phyloP scores from a whole-genome alignment of 2,329 filamentous ascomycete species.

The Neopestalotiopsis sp. region DNA sequence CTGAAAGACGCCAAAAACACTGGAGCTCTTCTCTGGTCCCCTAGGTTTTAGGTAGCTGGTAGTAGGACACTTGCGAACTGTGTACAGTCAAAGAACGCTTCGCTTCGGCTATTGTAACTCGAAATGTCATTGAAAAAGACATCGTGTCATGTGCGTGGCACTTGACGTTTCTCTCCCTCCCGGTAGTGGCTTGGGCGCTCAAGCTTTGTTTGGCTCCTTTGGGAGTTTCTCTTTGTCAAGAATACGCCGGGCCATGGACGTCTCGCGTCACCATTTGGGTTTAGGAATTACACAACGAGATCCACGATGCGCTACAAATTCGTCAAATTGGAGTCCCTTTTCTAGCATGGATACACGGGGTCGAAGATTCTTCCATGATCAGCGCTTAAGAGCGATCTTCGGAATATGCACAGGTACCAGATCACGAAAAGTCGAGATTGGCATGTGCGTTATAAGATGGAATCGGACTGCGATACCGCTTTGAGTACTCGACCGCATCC shows the following conservation, averaged over 20 bases:
- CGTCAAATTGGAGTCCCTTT: not conserved
- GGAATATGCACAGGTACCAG: not conserved
- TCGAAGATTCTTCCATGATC: not conserved
- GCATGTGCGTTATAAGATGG: not conserved
- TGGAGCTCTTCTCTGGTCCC: not conserved
- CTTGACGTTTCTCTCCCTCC: not conserved
- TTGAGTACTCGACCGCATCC: not conserved
- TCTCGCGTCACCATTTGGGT: conserved; percentile 1
- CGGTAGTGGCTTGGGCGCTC: conserved; percentile 1
- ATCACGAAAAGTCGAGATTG: not conserved
- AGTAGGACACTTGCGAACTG: not conserved
- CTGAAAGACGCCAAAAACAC: not conserved
- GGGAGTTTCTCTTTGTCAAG: conserved; percentile 14
- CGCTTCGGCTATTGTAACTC: not conserved
- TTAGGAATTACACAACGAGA: conserved; percentile 7
- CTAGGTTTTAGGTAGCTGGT: not conserved
- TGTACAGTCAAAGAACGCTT: not conserved
- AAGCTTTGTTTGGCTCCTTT: not conserved
- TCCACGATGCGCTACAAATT: not conserved
- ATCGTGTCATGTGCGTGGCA: not conserved
- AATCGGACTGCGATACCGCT: conserved; percentile 1
- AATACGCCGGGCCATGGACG: not conserved
- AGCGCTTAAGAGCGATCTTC: not conserved
- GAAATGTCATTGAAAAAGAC: not conserved
- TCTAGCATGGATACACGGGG: not conserved